Evolutionary conservation across 2,329 filamentous ascomycete species (phyloP), one percentile per base, ranked within the genome.

Genomic region (Colletotrichum shisoi): DNA sequence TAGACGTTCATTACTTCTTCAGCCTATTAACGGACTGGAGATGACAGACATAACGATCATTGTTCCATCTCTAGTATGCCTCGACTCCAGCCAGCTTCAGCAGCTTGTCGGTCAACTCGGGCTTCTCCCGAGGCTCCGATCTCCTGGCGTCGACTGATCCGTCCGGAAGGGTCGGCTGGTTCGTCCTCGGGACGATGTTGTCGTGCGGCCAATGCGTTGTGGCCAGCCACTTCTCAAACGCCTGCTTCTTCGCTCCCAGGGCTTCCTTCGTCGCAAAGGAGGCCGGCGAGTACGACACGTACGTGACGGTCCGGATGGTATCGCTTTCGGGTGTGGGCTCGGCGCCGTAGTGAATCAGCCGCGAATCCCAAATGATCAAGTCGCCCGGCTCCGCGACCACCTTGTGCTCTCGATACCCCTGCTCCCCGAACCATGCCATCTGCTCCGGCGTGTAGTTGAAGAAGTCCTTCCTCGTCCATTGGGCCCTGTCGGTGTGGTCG

Each of bases 301-400:
- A 80, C 39, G 75, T 73, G 2, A 78, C 73, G 19, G 75, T 71
- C 17, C 78, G 73, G 51, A 79, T 75, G 19, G 74, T 72, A 19
- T 78, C 68, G 37, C 74, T 75, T 57, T 78, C 74, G 6, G 17
- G 24, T 2, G 52, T 63, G 3, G 54, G 60, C 48, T 67, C 60
- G 4, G 64, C 60, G 2, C 60, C 76, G 42, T 75, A 79, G 62
- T 79, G 77, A n/a, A 76, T 72, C 13, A 73, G 73, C 11, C 76
- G 71, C 34, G 73, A 74, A 60, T 79, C 77, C 76, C 77, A 78
- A 0, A 78, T 66, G 15, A 79, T 73, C 7, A 79, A 66, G 57
- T 79, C 76, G 1, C 76, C 77, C 0, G 73, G 73, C 24, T 77
- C 76, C 9, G 75, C 75, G 63, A 73, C 71, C 17, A 78, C 71